phyloP scores from a whole-genome alignment of 371 early-diverging fungal species.

The Capniomyces stellatus region DNA sequence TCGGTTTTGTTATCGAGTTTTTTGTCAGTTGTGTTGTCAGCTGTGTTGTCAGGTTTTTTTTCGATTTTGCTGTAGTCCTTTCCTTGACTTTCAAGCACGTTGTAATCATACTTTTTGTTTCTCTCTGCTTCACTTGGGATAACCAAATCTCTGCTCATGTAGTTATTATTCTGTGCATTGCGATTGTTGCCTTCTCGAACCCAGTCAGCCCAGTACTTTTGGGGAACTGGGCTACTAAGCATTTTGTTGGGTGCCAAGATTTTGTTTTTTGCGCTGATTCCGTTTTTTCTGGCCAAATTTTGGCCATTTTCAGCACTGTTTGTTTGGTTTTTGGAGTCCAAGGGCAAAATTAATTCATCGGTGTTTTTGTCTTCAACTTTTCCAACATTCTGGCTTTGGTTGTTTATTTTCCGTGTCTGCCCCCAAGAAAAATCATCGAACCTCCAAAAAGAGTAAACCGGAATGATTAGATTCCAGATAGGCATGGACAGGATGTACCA shows the following conservation, averaged over 20 bases:
- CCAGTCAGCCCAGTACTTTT: not conserved
- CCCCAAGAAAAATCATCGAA: constrained; percentile 99
- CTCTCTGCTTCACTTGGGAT: too few species aligned
- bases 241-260: not conserved
- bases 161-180: too few species aligned
- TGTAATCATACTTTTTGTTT: too few species aligned
- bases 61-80: too few species aligned
- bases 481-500: constrained; percentile 77
- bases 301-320: not conserved
- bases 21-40: too few species aligned
- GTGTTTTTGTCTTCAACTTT: constrained; percentile 55
- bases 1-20: not conserved
- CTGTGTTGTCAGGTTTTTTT: too few species aligned
- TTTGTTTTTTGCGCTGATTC: too few species aligned
- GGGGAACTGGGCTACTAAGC: not conserved
- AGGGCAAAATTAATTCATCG: constrained; percentile 16
- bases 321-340: not conserved
- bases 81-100: too few species aligned
- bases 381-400: constrained; percentile 47
- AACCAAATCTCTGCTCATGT: too few species aligned
- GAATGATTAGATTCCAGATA: constrained; percentile 89
- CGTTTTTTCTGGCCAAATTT: not conserved
- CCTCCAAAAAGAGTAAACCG: constrained; percentile 93
- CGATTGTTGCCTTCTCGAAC: not conserved
- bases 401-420: constrained; percentile 72